Base-by-base conservation (phyloP, 306 rosid species). In the Crataegus laevigata region DNA sequence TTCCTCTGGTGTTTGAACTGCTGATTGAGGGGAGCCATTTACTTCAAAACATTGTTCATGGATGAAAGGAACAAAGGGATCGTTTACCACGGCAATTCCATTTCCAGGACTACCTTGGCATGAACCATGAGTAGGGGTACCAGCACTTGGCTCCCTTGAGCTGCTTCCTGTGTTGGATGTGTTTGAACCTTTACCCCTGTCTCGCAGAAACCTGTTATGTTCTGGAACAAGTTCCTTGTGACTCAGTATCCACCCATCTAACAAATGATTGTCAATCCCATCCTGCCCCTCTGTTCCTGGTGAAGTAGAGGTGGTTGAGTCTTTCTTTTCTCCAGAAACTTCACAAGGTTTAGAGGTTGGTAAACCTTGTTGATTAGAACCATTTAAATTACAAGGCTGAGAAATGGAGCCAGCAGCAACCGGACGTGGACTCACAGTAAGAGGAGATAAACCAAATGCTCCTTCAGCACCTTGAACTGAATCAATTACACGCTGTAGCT, bases 391-490 rank as follows among this genome's bases (percentile, higher is more conserved):
- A 74, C 75, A 81, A 70, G 89, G 89, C 75, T 63, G 86, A 26
- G 89, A 81, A 75, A 72, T 73, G 59, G 96, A 77, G 60, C 87
- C 79, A 66, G 73, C 88, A 1, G 87, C 75, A 81, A 52, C 75
- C 29, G 93, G 84, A 71, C 84, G 88, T 59, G 90, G 77, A 80
- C 77, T 80, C 52, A 87, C 24, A 75, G 85, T 51, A 5, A 91
- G 87, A 84, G 93, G 81, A 81, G 80, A 75, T 69, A 89, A 77
- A 64, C 80, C 84, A 66, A 93, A 89, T 45, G 92, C 82, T 74
- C 94, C 94, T 83, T 93, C 92, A 74, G 86, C 92, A 70, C 92
- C 91, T 69, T 88, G 96, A 68, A 93, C 98, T 61, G 96, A 91
- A 51, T 93, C 97, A 59, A 93, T 91, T 10, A 91, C 97, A 30